phyloP scores from a whole-genome alignment of 106 monocot genomes.

The Narthecium ossifragum region DNA sequence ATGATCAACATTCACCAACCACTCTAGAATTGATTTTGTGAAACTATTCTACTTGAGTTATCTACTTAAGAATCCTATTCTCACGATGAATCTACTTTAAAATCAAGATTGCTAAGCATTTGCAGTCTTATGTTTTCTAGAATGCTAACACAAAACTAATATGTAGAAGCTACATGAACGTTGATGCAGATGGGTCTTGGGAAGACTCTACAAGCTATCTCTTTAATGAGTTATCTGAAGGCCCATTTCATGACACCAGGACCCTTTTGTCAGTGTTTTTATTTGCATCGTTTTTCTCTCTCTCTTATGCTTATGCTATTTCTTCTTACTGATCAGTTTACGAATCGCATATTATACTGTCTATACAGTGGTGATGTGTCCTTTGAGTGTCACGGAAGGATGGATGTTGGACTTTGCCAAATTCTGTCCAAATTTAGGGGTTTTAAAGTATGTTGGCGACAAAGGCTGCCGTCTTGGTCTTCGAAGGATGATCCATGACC shows the following conservation, averaged over 20 bases:
- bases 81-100: too few relatives aligned
- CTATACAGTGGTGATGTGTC: constrained; percentile 79
- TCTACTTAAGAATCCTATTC: too few relatives aligned
- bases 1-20: too few relatives aligned
- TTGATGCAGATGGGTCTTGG: constrained; percentile 86
- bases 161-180: neutral
- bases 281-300: neutral
- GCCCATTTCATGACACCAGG: constrained; percentile 39
- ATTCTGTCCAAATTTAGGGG: constrained; percentile 65
- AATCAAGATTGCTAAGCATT: neutral
- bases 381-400: constrained; percentile 83
- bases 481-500: constrained; percentile 47
- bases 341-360: too few relatives aligned
- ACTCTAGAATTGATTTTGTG: too few relatives aligned
- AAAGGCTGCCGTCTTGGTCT: constrained; percentile 48
- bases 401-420: constrained; percentile 81
- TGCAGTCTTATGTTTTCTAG: neutral
- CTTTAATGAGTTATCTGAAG: constrained; percentile 87
- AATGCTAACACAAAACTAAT: too few relatives aligned
- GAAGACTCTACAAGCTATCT: constrained; percentile 92
- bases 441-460: constrained; percentile 77
- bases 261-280: constrained; percentile 66
- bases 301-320: too few relatives aligned
- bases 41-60: too few relatives aligned
- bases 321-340: too few relatives aligned